Conservation (phyloP, 2,329 filamentous ascomycete species). For the Ophiostoma fasciatum region DNA sequence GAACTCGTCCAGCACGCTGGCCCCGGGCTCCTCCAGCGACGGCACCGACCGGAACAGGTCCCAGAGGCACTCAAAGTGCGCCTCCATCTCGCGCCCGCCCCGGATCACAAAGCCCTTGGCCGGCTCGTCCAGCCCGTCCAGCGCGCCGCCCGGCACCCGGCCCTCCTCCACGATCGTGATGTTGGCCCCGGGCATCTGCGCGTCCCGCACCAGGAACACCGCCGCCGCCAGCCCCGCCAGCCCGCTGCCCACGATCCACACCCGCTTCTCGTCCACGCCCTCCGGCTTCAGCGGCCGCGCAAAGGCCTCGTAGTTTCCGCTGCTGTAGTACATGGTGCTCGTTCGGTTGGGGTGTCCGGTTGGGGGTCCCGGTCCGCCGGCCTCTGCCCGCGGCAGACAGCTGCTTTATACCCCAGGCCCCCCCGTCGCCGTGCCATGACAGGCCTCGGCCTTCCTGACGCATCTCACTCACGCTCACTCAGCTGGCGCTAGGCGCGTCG, state of each 20-base stretch:
- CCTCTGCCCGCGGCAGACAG: too few species aligned
- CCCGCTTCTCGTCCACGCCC: slow-evolving; percentile 13
- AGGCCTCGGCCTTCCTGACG: too few species aligned
- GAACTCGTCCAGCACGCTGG: slow-evolving; percentile 18
- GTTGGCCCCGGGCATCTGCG: slow-evolving; percentile 17
- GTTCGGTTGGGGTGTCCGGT: too few species aligned
- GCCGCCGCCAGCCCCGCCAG: slow-evolving; percentile 21
- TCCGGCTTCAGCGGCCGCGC: slow-evolving; percentile 12
- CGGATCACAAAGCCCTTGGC: slow-evolving; percentile 22
- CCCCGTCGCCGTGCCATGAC: too few species aligned
- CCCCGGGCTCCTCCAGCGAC: slow-evolving; percentile 15
- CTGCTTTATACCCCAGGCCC: too few species aligned
- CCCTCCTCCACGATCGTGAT: slow-evolving; percentile 22
- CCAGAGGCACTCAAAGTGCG: slow-evolving; percentile 19
- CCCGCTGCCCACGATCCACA: slow-evolving; percentile 22
- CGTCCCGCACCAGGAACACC: slow-evolving; percentile 21
- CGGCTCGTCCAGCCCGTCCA: slow-evolving; percentile 16
- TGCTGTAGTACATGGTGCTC: slow-evolving; percentile 18
- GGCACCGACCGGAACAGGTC: slow-evolving; percentile 18
- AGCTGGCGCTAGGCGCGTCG: too few species aligned
- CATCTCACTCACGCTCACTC: too few species aligned
- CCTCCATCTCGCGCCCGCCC: slow-evolving; percentile 20
- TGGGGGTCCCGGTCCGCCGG: too few species aligned
- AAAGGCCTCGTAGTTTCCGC: slow-evolving; percentile 14
- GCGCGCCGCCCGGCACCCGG: slow-evolving; percentile 16